Conservation (phyloP, 495 filamentous ascomycete species). For the Aspergillus nidulans region DNA sequence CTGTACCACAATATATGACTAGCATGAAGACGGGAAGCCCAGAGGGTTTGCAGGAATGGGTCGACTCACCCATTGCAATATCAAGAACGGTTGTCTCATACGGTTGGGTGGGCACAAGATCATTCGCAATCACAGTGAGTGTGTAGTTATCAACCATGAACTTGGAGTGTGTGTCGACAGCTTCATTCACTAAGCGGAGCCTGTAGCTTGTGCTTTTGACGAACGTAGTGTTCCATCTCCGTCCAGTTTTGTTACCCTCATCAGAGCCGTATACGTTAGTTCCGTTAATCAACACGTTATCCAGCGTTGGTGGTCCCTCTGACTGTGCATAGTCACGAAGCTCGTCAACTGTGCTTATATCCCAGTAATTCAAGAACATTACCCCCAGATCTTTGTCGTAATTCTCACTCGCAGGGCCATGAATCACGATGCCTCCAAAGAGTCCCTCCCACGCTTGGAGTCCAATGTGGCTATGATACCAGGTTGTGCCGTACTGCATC, state of each 20-base stretch:
- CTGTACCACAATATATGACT: constrained; percentile 14
- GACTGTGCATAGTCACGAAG: constrained; percentile 47
- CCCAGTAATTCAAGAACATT: constrained; percentile 62
- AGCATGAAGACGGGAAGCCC: background rate
- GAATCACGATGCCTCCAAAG: constrained; percentile 30
- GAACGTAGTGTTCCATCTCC: constrained; percentile 34
- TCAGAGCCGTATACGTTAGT: constrained; percentile 41
- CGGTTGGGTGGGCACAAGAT: constrained; percentile 46
- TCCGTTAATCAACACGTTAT: constrained; percentile 51
- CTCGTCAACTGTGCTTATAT: constrained; percentile 36
- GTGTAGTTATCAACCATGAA: constrained; percentile 46
- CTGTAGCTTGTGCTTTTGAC: constrained; percentile 42
- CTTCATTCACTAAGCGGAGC: constrained; percentile 45
- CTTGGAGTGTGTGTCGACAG: constrained; percentile 46
- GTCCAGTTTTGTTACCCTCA: constrained; percentile 28
- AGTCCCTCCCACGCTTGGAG: constrained; percentile 51
- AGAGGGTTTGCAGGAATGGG: background rate
- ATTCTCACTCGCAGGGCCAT: constrained; percentile 51
- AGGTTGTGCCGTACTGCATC: constrained; percentile 67
- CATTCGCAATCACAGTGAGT: constrained; percentile 45
- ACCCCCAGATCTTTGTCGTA: constrained; percentile 63
- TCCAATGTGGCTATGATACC: constrained; percentile 77
- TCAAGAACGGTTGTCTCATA: constrained; percentile 41
- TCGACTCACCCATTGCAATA: constrained; percentile 51
- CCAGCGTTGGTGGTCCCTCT: constrained; percentile 35